phyloP scores from a whole-genome alignment of 441 rosid genomes.

The Melastoma candidum region DNA sequence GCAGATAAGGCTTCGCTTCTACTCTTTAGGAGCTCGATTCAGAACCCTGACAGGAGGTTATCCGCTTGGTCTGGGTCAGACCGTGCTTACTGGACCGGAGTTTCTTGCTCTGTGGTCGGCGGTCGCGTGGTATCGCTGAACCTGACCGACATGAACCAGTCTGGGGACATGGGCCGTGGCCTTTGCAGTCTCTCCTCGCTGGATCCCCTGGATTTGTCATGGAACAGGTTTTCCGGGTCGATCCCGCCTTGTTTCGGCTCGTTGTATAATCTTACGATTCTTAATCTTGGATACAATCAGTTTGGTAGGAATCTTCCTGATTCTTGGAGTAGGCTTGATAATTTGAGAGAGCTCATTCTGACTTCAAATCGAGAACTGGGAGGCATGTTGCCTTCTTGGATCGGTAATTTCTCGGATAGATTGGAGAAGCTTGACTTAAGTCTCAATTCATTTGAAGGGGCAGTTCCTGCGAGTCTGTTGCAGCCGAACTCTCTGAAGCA shows the following conservation, averaged over 20 bases:
- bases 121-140: constrained; percentile 51
- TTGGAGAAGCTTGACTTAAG: constrained; percentile 58
- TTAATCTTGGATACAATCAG: constrained; percentile 58
- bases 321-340: constrained; percentile 31
- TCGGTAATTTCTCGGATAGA: constrained; percentile 49
- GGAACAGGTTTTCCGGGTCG: constrained; percentile 41
- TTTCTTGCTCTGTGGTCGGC: constrained; percentile 10
- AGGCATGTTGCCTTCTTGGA: constrained; percentile 57
- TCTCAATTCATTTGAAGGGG: constrained; percentile 58
- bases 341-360: constrained; percentile 48
- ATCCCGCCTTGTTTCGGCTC: constrained; percentile 58
- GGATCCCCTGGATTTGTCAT: constrained; percentile 42
- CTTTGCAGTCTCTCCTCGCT: constrained; percentile 51
- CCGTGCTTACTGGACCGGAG: constrained; percentile 42
- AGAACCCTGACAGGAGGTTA: constrained; percentile 41
- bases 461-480: constrained; percentile 47
- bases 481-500: constrained; percentile 40
- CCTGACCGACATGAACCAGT: constrained; percentile 41
- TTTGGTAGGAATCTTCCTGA: constrained; percentile 50
- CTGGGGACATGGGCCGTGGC: constrained; percentile 47
- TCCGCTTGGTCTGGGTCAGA: constrained; percentile 54
- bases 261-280: constrained; percentile 39
- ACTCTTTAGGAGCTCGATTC: constrained; percentile 39
- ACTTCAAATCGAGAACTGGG: constrained; percentile 46
- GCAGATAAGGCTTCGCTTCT: constrained; percentile 48